Base-by-base conservation (phyloP, 768 basidiomycete species). In the Lactifluus subvellereus region DNA sequence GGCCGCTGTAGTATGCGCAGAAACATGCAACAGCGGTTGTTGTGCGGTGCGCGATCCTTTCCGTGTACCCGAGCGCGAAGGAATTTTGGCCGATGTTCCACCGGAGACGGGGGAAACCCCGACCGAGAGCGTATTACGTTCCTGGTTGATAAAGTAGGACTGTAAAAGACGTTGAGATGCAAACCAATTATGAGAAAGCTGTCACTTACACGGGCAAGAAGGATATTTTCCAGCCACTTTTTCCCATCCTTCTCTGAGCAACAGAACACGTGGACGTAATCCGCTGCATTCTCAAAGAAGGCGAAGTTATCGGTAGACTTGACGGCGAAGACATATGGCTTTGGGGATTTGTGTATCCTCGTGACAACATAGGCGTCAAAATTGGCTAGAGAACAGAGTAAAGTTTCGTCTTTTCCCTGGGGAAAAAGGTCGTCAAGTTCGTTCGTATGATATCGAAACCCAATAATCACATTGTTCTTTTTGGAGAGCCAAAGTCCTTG, bases 351-450 rank as follows among this genome's bases (percentile, higher is more conserved):
- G 74, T 89, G 83, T 35, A 81, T 72, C 20, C 91, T 84, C 11
- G 87, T 92, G 60, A 95, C 80, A 61, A 76, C 77, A 73, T 95
- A 98, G 37, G 86, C 88, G 71, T 98, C 94, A 72, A 94, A 97
- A 70, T 88, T 91, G 61, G 89, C 87, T 20, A 96, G 75, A 4
- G 90, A 89, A 71, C 94, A 97, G 14, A 99, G 76, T 65, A 87
- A 79, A 3, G 80, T 77, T 67, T 91, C 85, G 66, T 98, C 94
- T 76, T 92, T 94, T 71, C 86, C 85, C 93, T 96, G 72, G 20
- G 60, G 68, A 60, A 59, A 49, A 16, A 33, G 20, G 6, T 53
- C 5, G 14, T 54, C 48, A 40, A 49, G n/a, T 48, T 14, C 7
- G 33, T 22, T 47, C 38, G 8, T 14, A 42, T 14, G 20, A 59